A percentile compares a stretch with the other conserved stretches of the same genome.
Evolutionary conservation across 1,139 yeast species (phyloP).

Genomic region (Candida glucosophila): DNA sequence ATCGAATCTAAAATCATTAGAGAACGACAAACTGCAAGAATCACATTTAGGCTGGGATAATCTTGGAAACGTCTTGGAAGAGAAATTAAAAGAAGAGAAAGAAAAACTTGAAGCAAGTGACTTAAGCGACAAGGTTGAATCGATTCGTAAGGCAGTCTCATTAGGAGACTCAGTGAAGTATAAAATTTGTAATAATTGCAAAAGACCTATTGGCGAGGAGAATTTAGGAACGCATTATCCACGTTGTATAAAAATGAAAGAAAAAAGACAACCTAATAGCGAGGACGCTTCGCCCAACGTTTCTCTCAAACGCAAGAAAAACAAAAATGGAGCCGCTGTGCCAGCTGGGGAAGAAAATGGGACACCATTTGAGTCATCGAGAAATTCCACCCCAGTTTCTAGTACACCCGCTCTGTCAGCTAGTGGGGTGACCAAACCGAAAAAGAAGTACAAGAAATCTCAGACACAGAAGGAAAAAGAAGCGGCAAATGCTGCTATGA

Average conservation of each 20-base stretch:
- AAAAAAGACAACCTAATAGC: constrained; percentile 22
- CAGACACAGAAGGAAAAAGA: constrained; percentile 39
- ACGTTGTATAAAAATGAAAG: constrained; percentile 42
- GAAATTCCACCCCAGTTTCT: constrained; percentile 33
- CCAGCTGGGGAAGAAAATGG: constrained; percentile 23
- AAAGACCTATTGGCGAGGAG: constrained; percentile 50
- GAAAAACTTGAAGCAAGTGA: constrained; percentile 7
- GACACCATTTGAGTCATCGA: constrained; percentile 34
- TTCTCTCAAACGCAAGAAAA: constrained; percentile 23
- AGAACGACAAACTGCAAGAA: constrained; percentile 9
- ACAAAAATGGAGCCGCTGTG: constrained; percentile 18
- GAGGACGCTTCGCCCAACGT: constrained; percentile 4
- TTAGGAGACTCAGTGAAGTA: too few species aligned
- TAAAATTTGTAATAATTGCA: constrained; percentile 59
- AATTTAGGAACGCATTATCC: constrained; percentile 38
- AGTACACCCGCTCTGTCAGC: constrained; percentile 13
- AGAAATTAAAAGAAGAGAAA: constrained; percentile 24
- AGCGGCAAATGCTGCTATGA: constrained; percentile 41
- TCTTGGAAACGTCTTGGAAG: constrained; percentile 50
- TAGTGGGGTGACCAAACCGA: constrained; percentile 18
- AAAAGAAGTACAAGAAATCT: constrained; percentile 39
- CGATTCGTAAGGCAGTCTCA: too few species aligned
- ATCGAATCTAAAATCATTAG: constrained; percentile 10
- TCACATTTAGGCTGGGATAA: constrained; percentile 47
- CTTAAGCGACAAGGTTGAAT: too few species aligned